A percentile compares a stretch with the other conserved stretches of the same genome.
Conservation (phyloP, 2,329 filamentous ascomycete genomes). For the Nothomitra cinnamomea region DNA sequence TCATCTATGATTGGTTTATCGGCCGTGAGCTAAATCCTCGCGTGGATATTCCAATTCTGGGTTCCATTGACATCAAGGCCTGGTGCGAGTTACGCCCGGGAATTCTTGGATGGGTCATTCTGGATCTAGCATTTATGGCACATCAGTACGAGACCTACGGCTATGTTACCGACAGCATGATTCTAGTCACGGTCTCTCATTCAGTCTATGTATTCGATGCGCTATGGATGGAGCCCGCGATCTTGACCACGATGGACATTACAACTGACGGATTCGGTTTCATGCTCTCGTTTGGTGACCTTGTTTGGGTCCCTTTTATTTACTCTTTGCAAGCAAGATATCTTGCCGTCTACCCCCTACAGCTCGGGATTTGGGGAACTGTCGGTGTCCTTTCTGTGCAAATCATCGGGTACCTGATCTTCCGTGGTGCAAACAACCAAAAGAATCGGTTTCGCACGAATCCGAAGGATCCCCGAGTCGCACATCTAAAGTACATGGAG, state of each 20-base stretch:
- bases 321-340: conserved; percentile 78
- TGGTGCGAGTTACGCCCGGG: conserved; percentile 87
- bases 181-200: conserved; percentile 64
- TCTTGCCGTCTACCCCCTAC: conserved; percentile 61
- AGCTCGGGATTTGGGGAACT: conserved; percentile 54
- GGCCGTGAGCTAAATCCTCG: conserved; percentile 90
- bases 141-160: conserved; percentile 79
- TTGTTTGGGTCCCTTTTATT: conserved; percentile 83
- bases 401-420: conserved; percentile 66
- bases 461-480: conserved; percentile 60
- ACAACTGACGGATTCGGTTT: conserved; percentile 86
- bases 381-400: conserved; percentile 50
- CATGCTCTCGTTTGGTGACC: conserved; percentile 86
- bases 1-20: conserved; percentile 93
- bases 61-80: conserved; percentile 77
- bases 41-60: conserved; percentile 58
- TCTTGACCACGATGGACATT: conserved; percentile 88
- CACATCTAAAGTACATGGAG: conserved; percentile 70
- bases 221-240: conserved; percentile 72
- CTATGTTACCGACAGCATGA: conserved; percentile 68
- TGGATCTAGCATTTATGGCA: conserved; percentile 70
- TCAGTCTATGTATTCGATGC: conserved; percentile 70
- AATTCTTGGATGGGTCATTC: conserved; percentile 71
- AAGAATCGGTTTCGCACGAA: conserved; percentile 90
- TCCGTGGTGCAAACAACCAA: conserved; percentile 84